Evolutionary conservation across 2,329 filamentous ascomycete species (phyloP), one percentile per base, ranked within the genome.

Genomic region (Scorias spongiosa): DNA sequence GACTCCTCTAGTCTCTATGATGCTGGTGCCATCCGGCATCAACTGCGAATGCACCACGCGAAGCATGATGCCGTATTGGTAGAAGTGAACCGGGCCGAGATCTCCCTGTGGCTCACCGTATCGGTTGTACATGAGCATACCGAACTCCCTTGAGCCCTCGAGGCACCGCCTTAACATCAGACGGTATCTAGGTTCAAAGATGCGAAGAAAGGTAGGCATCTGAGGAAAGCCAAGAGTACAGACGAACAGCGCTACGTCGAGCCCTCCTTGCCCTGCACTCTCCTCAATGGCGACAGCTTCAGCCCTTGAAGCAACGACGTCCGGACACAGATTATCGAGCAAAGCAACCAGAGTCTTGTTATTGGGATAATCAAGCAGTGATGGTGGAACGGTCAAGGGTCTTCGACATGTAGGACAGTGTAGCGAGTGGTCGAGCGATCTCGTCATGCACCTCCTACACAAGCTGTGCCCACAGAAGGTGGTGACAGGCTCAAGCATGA

Each of bases 101-200:
- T 69, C 67, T 2, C 69, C 72, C 60, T 78, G 75, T 4, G 66
- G 57, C 46, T 67, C 61, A 18, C 66, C 62, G n/a, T 63, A 62
- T 39, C 68, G 66, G 51, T 80, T 83, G 49, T 79, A 78, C 56
- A 84, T 72, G 14, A 93, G 73, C 83, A 94, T 93, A 18, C 88
- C 88, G 56, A 95, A 94, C 18, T 77, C 83, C 11, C 76, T 70
- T 47, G 81, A 76, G 0, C 78, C 77, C 49, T 87, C 81, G 43
- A 93, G 67, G 0, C 78, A 81, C 30, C 86, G 76, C 40, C 81
- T 74, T 32, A 94, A 81, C 85, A 94, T 91, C n/a, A 91, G 69
- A 7, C 85, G 77, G 58, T 94, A 94, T 6, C 84, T 75, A n/a
- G 84, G 84, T 59, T 94, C 88, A 57, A 93, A 94, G n/a, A 95